These are phyloP conservation scores for Claviceps digitariae DNA, from an alignment of 2,329 filamentous ascomycete species.

Conservation along the genomic window DNA sequence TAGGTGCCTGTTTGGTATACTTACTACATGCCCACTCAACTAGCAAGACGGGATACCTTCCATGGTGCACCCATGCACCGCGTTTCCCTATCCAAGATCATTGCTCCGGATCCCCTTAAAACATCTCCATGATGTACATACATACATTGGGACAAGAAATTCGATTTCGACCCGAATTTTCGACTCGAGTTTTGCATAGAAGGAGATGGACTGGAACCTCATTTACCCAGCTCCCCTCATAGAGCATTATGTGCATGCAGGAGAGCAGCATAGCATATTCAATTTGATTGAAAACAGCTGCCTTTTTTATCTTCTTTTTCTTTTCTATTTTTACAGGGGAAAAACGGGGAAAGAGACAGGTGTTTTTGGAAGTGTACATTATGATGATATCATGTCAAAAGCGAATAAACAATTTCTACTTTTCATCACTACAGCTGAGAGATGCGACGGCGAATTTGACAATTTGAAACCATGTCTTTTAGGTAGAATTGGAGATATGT, in stretches of 20 bases:
- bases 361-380: conserved; percentile 2
- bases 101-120: background rate
- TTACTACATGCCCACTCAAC: too few relatives aligned
- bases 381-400: conserved; percentile 5
- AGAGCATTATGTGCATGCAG: background rate
- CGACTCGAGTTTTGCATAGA: background rate
- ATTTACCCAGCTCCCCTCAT: background rate
- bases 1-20: too few relatives aligned
- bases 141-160: background rate
- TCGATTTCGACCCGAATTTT: background rate
- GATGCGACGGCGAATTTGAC: background rate
- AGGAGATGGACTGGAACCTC: background rate
- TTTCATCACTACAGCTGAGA: background rate
- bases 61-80: too few relatives aligned
- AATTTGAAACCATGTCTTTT: background rate
- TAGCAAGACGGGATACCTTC: background rate
- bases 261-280: background rate
- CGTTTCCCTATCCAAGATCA: too few relatives aligned
- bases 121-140: background rate
- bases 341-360: background rate
- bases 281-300: background rate
- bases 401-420: background rate
- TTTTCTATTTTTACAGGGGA: background rate
- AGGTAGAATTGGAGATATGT: background rate
- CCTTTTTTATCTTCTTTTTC: background rate